These are phyloP conservation scores for Hypoxylon sp. DNA, from an alignment of 2,329 filamentous ascomycete species.

Conservation along the genomic window DNA sequence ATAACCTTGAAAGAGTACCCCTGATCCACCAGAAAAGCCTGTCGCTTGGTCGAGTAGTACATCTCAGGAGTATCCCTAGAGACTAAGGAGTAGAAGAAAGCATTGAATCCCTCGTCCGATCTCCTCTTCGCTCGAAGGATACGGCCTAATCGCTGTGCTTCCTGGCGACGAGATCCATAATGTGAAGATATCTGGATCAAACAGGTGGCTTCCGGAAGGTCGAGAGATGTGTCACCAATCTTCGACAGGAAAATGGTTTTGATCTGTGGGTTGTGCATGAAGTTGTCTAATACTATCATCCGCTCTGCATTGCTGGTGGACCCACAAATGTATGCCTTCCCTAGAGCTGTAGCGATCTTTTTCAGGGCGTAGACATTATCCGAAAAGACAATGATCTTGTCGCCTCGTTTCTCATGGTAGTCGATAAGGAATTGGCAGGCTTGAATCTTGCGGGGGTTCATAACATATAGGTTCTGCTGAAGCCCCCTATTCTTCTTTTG, in stretches of 20 bases:
- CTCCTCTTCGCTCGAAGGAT: slow-evolving; percentile 95
- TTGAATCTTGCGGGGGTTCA: slow-evolving; percentile 98
- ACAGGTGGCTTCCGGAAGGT: slow-evolving; percentile 95
- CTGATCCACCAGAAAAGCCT: slow-evolving; percentile 97
- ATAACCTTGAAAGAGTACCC: slow-evolving; percentile 99
- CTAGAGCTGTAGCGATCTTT: slow-evolving; percentile 85
- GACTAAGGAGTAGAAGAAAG: slow-evolving; percentile 98
- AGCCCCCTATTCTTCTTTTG: slow-evolving; percentile 52
- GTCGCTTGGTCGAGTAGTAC: slow-evolving; percentile 96
- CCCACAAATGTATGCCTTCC: slow-evolving; percentile 92
- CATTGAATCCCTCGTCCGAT: slow-evolving; percentile 98
- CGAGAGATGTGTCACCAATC: slow-evolving; percentile 98
- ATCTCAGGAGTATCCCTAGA: slow-evolving; percentile 98
- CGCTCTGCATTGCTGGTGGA: slow-evolving; percentile 89
- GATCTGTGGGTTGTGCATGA: slow-evolving; percentile 90
- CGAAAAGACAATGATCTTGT: slow-evolving; percentile 98
- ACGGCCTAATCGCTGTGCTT: slow-evolving; percentile 92
- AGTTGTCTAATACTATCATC: slow-evolving; percentile 89
- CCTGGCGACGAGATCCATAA: slow-evolving; percentile 95
- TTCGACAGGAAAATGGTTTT: slow-evolving; percentile 97
- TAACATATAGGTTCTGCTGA: slow-evolving; percentile 80
- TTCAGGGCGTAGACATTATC: slow-evolving; percentile 96
- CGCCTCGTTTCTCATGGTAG: slow-evolving; percentile 93
- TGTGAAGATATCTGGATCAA: slow-evolving; percentile 98
- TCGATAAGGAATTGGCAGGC: slow-evolving; percentile 98